Conservation (phyloP, 2,329 filamentous ascomycete species). For the Hypomyces rosellus region DNA sequence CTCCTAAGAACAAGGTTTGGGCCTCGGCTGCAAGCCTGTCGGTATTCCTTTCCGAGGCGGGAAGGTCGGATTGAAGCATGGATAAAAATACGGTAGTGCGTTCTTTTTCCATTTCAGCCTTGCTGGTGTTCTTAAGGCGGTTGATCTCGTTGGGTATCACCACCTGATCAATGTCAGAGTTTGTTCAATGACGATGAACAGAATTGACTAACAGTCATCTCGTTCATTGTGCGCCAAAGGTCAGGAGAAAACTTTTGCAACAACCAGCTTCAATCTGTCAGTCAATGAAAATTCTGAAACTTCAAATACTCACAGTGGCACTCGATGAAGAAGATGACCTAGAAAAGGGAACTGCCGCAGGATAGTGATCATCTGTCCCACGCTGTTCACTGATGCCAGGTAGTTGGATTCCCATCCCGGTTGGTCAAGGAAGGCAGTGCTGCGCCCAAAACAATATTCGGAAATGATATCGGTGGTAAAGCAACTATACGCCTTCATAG, state of each 20-base stretch:
- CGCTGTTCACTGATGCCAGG: conserved; percentile 9
- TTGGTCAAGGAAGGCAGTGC: conserved; percentile 11
- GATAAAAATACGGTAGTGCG: background rate
- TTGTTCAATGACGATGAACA: too few species aligned
- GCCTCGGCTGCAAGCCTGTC: conserved; percentile 29
- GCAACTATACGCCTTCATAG: conserved; percentile 12
- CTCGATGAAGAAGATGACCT: conserved; percentile 3
- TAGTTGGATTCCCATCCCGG: conserved; percentile 11
- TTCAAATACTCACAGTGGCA: conserved; percentile 9
- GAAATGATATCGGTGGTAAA: conserved; percentile 23
- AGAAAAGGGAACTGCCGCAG: conserved; percentile 11
- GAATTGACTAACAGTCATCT: background rate
- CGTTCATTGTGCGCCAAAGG: background rate
- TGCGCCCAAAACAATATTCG: conserved; percentile 21
- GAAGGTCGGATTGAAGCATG: conserved; percentile 20
- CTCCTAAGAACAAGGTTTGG: conserved; percentile 24
- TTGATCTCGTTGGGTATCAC: background rate
- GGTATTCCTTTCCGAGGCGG: conserved; percentile 25
- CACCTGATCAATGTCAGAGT: too few species aligned
- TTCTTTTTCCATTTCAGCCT: background rate
- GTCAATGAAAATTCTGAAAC: background rate
- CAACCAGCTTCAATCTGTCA: background rate
- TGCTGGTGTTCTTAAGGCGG: background rate
- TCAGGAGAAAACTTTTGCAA: background rate
- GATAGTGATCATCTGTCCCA: conserved; percentile 12